Base-by-base conservation (phyloP, 805 yeast species). In the Kuraishia ogatae region DNA sequence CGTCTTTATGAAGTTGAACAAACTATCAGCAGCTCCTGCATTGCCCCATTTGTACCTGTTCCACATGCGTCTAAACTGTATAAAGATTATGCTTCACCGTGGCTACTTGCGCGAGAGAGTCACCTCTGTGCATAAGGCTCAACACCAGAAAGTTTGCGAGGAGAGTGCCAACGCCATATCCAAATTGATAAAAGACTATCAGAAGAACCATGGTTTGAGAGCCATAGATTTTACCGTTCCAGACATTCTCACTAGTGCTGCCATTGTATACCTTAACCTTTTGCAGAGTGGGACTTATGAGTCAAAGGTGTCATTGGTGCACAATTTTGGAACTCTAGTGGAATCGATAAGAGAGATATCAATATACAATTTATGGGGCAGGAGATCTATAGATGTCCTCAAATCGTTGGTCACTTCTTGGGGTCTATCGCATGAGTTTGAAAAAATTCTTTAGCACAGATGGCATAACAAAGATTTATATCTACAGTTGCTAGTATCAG, bases 41-140 rank as follows among this genome's bases (percentile, higher is more conserved):
- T 39, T 58, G 13, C 61, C 61, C 22, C 60, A 58, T 52, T 24
- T 58, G 3, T 57, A 58, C 50, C 35, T 49, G 8, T 53, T 58
- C 15, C 61, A 58, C 49, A 39, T 58, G 28, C 46, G 61, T 23
- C 46, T 29, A 20, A 21, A 55, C 24, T 50, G 39, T 5, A 28
- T 57, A n/a, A 48, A 46, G 19, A 53, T 58, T 15, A 28, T 58
- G 39, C 19, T 58, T 13, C 53, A 58, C 29, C 46, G 58, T 21
- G 49, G n/a, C 20, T 46, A 19, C 54, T 26, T 49, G 17, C 51
- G 51, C 11, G 51, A 49, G 20, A 49, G 28, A 17, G n/a, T 58
- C 28, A 50, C 24, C 55, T 15, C 29, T 53, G 22, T 46, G 13
- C 21, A 51, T 39, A 24, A 35, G 15, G 22, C 55, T 55, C 15